phyloP scores from a whole-genome alignment of 352 stramenopile genomes.

The Aphanomyces stellatus region DNA sequence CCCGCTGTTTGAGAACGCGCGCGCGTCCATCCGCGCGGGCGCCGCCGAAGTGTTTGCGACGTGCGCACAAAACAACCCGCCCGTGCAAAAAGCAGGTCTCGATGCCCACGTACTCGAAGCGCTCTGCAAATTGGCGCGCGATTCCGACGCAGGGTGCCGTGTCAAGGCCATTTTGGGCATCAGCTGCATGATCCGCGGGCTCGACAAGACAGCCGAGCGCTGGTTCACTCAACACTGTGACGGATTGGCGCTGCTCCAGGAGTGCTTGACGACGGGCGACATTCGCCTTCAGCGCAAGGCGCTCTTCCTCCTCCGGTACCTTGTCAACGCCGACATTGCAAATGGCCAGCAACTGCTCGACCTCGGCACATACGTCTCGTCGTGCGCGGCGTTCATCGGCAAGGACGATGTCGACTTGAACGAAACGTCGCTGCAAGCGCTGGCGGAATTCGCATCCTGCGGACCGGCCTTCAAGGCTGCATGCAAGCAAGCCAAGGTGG shows the following conservation, averaged over 20 bases:
- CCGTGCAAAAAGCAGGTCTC: conserved; percentile 65
- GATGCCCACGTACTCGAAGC: conserved; percentile 52
- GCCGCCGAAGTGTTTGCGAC: conserved; percentile 72
- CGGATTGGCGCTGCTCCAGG: conserved; percentile 44
- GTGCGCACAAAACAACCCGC: conserved; percentile 81
- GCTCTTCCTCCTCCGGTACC: conserved; percentile 76
- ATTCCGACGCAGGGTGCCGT: conserved; percentile 51
- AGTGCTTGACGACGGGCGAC: conserved; percentile 44
- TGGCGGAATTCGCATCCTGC: conserved; percentile 57
- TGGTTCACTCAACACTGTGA: conserved; percentile 53
- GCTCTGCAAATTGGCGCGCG: conserved; percentile 42
- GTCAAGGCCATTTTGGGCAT: conserved; percentile 76
- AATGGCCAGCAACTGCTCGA: conserved; percentile 43
- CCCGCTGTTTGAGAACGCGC: conserved; percentile 43
- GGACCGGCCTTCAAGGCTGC: conserved; percentile 47
- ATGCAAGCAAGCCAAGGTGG: conserved; percentile 40
- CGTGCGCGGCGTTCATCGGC: conserved; percentile 38
- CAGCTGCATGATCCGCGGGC: conserved; percentile 72
- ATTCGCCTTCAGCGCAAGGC: conserved; percentile 71
- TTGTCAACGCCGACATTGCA: conserved; percentile 48
- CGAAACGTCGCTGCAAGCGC: conserved; percentile 58
- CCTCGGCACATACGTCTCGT: conserved; percentile 33
- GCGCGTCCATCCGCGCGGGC: conserved; percentile 42
- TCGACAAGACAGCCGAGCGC: conserved; percentile 43
- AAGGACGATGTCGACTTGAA: conserved; percentile 72